Percentiles rank a stretch among this genome's conserved stretches.
Evolutionary conservation across 306 rosid species (phyloP).

Genomic region (Argentina anserina): DNA sequence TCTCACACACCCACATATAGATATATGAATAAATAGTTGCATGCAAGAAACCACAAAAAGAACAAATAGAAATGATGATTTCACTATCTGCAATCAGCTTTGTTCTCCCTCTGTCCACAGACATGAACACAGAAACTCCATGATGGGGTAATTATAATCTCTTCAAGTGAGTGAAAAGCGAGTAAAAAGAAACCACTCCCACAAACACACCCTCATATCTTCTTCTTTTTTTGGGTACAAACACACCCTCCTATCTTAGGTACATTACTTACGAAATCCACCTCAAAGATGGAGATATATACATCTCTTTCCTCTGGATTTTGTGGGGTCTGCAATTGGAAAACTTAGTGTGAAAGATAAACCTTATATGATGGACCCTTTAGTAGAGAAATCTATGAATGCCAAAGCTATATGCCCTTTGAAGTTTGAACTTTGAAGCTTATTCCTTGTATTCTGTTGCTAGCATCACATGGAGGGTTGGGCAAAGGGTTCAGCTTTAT

Average conservation of each 20-base stretch:
- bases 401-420: conserved; percentile 54
- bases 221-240: no score
- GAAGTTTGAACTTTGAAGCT: conserved; percentile 60
- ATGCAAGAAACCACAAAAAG: conserved; percentile 53
- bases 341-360: conserved; percentile 66
- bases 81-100: conserved; percentile 41
- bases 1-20: neutral
- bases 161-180: conserved; percentile 51
- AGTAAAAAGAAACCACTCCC: conserved; percentile 47
- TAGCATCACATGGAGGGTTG: conserved; percentile 40
- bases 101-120: conserved; percentile 47
- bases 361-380: conserved; percentile 41
- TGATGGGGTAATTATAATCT: conserved; percentile 62
- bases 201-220: conserved; percentile 17
- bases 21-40: conserved; percentile 4
- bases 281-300: conserved; percentile 40
- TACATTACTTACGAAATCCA: conserved; percentile 34
- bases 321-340: conserved; percentile 56
- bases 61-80: conserved; percentile 35
- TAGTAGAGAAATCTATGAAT: conserved; percentile 44
- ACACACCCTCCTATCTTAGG: conserved; percentile 7
- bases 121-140: conserved; percentile 43
- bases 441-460: conserved; percentile 36
- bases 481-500: conserved; percentile 9
- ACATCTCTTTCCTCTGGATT: conserved; percentile 81